Percentiles rank a stretch among this genome's conserved stretches.
Conservation (phyloP, 257 asterid genomes). For the Linderniella brevidens region DNA sequence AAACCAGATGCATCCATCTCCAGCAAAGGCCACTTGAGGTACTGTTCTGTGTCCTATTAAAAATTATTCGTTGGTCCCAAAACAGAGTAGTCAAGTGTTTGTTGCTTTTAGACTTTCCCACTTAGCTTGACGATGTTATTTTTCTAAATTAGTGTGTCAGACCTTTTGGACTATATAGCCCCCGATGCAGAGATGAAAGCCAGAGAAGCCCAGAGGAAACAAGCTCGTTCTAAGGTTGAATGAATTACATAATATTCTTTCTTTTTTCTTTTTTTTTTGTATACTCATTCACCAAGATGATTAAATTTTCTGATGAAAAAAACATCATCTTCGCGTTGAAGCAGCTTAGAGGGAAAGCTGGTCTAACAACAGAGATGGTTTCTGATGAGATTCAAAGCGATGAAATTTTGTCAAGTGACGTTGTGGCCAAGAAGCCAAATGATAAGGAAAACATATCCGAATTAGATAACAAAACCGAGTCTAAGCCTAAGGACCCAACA, state of each 20-base stretch:
- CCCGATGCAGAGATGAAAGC: conserved; percentile 83
- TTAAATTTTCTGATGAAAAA: too few species aligned
- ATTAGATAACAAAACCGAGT: conserved; percentile 27
- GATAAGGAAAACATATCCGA: conserved; percentile 46
- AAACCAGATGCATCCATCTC: conserved; percentile 82
- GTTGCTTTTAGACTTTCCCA: conserved; percentile 6
- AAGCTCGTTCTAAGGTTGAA: conserved; percentile 72
- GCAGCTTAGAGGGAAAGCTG: conserved; percentile 61
- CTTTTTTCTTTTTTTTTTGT: background rate
- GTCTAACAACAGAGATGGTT: conserved; percentile 31
- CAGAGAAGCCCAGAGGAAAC: conserved; percentile 76
- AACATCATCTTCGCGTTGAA: conserved; percentile 10
- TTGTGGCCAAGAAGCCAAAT: conserved; percentile 36
- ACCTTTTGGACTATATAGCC: conserved; percentile 68
- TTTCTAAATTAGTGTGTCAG: conserved; percentile 50
- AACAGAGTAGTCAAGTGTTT: conserved; percentile 3
- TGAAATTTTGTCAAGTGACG: conserved; percentile 25
- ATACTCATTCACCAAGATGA: too few species aligned
- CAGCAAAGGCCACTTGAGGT: conserved; percentile 86
- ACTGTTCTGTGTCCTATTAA: conserved; percentile 5
- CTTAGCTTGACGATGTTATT: too few species aligned
- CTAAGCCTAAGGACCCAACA: conserved; percentile 18
- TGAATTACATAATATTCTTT: too few species aligned
- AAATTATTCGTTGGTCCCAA: too few species aligned
- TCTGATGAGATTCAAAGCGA: conserved; percentile 34